These are phyloP conservation scores for Boletellus emodensis DNA, from an alignment of 768 basidiomycete genomes.

Conservation along the genomic window DNA sequence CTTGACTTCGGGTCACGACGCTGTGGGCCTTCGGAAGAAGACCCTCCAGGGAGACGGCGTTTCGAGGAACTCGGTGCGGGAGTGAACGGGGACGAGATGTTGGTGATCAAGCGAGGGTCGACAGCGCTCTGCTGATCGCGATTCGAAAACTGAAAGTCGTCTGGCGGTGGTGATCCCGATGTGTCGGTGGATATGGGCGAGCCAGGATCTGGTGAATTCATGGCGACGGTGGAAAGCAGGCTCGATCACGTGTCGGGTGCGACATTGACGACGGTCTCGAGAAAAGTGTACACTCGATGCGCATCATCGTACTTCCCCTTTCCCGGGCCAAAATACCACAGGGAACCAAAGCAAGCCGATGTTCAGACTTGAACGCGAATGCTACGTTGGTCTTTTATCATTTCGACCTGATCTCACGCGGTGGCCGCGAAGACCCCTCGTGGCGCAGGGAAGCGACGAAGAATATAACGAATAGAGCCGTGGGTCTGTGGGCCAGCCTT, in stretches of 20 bases:
- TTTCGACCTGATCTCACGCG: constrained; percentile 30
- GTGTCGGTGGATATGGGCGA: constrained; percentile 36
- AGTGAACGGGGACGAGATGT: constrained; percentile 17
- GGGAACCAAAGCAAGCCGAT: constrained; percentile 5
- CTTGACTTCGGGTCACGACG: constrained; percentile 50
- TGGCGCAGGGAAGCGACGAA: constrained; percentile 31
- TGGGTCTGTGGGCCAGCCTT: constrained; percentile 59
- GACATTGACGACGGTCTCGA: not conserved
- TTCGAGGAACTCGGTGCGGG: constrained; percentile 38
- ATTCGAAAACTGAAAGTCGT: constrained; percentile 29
- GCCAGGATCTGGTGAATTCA: constrained; percentile 37
- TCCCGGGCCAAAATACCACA: constrained; percentile 19
- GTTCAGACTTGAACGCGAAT: constrained; percentile 9
- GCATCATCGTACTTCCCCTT: constrained; percentile 48
- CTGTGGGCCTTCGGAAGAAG: constrained; percentile 39
- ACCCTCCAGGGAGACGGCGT: constrained; percentile 49
- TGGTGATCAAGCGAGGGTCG: constrained; percentile 20
- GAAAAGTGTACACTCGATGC: constrained; percentile 32
- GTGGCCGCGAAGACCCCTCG: constrained; percentile 31
- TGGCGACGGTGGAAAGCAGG: constrained; percentile 2
- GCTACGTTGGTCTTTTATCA: constrained; percentile 41
- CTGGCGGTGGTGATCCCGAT: constrained; percentile 36
- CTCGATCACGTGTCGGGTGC: constrained; percentile 16
- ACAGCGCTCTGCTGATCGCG: constrained; percentile 28
- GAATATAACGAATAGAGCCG: constrained; percentile 50